Conservation (phyloP, 768 basidiomycete genomes). For the Peribolospora baueri region DNA sequence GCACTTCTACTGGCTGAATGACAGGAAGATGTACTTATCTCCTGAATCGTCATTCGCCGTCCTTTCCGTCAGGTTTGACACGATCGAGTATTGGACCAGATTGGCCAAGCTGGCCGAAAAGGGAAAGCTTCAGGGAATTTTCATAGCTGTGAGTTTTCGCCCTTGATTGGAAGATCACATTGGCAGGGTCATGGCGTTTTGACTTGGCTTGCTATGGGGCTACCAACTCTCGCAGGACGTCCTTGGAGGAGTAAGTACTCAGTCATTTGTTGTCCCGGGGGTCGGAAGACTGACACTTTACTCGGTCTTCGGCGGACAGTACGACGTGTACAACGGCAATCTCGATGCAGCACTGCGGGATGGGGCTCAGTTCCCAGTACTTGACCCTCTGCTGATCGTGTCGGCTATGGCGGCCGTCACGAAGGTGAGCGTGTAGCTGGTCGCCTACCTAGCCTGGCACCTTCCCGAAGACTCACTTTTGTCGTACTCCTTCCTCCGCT, state of each 20-base stretch:
- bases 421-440: neutral
- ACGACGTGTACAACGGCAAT: neutral
- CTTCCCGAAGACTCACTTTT: too few relatives aligned
- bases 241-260: neutral
- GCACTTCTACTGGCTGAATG: neutral
- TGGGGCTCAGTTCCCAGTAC: neutral
- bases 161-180: neutral
- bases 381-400: neutral
- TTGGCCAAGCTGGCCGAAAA: neutral
- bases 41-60: neutral
- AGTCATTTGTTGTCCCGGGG: neutral
- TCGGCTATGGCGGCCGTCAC: neutral
- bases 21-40: neutral
- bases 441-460: neutral
- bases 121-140: conserved; percentile 1
- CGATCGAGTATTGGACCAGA: conserved; percentile 3
- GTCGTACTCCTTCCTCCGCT: too few relatives aligned
- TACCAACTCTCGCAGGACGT: too few relatives aligned
- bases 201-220: neutral
- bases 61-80: neutral
- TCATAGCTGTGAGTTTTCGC: neutral
- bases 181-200: neutral
- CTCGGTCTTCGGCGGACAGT: neutral
- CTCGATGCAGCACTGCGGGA: neutral
- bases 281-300: neutral